Conservation (phyloP, 2,329 filamentous ascomycete genomes). For the Coniochaeta ligniaria region DNA sequence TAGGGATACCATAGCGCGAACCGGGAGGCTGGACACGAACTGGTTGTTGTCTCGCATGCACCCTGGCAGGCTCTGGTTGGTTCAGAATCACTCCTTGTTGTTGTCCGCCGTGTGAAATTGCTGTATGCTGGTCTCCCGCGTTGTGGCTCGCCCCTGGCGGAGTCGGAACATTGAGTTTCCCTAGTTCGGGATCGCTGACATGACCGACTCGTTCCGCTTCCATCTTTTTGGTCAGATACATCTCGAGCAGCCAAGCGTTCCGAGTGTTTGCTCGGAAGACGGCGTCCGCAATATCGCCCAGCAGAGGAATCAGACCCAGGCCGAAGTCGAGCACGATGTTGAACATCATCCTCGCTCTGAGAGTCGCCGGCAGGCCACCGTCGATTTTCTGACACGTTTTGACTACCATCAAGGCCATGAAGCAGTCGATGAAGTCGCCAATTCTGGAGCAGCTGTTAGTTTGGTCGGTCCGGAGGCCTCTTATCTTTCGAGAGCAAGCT, state of each 20-base stretch:
- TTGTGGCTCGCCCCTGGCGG: background rate
- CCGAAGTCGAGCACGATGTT: constrained; percentile 71
- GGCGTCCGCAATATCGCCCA: constrained; percentile 71
- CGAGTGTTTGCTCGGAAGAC: constrained; percentile 68
- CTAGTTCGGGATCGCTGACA: constrained; percentile 36
- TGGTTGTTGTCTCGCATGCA: background rate
- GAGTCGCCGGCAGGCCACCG: constrained; percentile 58
- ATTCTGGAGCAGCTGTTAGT: constrained; percentile 37
- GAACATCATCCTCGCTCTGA: constrained; percentile 68
- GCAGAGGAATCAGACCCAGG: constrained; percentile 65
- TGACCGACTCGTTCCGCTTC: constrained; percentile 34
- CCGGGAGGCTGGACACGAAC: background rate
- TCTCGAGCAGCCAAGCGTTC: constrained; percentile 55
- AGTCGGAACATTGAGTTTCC: constrained; percentile 1
- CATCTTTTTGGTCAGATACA: constrained; percentile 61
- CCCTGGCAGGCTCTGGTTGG: background rate
- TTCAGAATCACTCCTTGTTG: background rate
- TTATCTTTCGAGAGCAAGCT: constrained; percentile 28
- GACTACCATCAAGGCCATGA: constrained; percentile 71
- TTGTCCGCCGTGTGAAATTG: background rate
- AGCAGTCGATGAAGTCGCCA: constrained; percentile 67
- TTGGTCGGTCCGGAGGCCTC: constrained; percentile 4
- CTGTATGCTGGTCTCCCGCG: background rate
- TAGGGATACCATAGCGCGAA: background rate
- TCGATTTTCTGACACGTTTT: constrained; percentile 66